Conservation (phyloP, 208 protist species). For the Trichomonas gallinae region DNA sequence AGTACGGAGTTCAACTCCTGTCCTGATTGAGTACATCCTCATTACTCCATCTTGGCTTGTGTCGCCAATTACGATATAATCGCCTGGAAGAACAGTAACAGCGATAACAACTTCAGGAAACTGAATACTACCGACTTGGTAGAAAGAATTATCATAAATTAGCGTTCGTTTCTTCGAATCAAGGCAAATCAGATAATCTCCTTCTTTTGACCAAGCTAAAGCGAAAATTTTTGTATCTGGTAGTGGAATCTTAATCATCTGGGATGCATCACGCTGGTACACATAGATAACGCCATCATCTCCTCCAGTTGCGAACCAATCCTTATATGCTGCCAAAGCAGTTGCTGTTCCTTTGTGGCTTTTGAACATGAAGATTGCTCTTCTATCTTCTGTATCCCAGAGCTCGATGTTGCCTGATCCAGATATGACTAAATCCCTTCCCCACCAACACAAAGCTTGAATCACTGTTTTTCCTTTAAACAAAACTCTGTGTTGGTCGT, state of each 20-base stretch:
- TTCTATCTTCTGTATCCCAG: neutral
- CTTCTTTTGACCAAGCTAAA: neutral
- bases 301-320: neutral
- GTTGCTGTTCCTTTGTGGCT: neutral
- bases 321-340: neutral
- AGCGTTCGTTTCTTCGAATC: neutral
- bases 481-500: neutral
- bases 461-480: neutral
- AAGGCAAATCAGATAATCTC: neutral
- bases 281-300: neutral
- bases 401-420: neutral
- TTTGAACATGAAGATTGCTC: neutral
- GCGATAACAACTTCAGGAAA: neutral
- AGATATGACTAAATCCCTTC: neutral
- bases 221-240: neutral
- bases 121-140: neutral
- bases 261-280: neutral
- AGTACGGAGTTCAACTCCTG: too few species aligned
- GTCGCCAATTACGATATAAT: neutral
- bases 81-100: neutral
- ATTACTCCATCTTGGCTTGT: neutral
- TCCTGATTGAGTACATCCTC: neutral
- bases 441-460: neutral
- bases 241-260: neutral
- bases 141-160: too few species aligned